Evolutionary conservation across 306 rosid species (phyloP), one percentile per base, ranked within the genome.

Genomic region (Quercus parvula): DNA sequence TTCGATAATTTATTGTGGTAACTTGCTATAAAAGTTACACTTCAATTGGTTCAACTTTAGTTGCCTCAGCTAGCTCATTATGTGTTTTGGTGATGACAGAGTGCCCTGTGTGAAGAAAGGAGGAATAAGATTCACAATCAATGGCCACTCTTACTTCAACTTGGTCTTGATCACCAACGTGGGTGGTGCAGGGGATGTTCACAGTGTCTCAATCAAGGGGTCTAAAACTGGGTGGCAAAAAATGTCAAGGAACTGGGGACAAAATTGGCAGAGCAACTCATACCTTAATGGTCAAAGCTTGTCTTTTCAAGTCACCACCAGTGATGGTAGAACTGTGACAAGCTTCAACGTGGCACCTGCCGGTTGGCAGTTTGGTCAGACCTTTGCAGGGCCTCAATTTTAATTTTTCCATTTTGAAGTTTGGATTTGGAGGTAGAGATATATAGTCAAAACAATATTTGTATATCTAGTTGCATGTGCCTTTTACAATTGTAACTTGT

Each of bases 91-190:
- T 56, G 72, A 74, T 70, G n/a, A 31, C 84, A 94, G 98, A 70
- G 94, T 94, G 46, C 85, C 98, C 5, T 92, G 98, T 79, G 33
- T 71, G 67, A 94, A 89, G 81, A 94, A 89, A 74, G 98, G 97
- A 85, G 97, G 98, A 86, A 82, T 94, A 77, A 94, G 98, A 61
- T 92, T 92, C 88, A 92, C 97, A 22, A 74, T 94, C 18, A 94
- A 94, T 77, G 97, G 97, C 0, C 98, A 94, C 84, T 94, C 98
- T 7, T 94, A 92, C 89, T 94, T 94, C 92, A 94, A 92, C 89
- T 74, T 94, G 77, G 98, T 94, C 57, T 84, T 94, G 77, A 62
- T 94, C 76, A 91, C 98, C 80, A 94, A 92, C 76, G 98, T 94
- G 2, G 96, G 59, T 27, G 97, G 98, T 13, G 97, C 94, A 70